A percentile compares a stretch with the other conserved stretches of the same genome.
These are phyloP conservation scores for Daldinia vernicosa DNA, from an alignment of 495 filamentous ascomycete species.

Conservation along the genomic window DNA sequence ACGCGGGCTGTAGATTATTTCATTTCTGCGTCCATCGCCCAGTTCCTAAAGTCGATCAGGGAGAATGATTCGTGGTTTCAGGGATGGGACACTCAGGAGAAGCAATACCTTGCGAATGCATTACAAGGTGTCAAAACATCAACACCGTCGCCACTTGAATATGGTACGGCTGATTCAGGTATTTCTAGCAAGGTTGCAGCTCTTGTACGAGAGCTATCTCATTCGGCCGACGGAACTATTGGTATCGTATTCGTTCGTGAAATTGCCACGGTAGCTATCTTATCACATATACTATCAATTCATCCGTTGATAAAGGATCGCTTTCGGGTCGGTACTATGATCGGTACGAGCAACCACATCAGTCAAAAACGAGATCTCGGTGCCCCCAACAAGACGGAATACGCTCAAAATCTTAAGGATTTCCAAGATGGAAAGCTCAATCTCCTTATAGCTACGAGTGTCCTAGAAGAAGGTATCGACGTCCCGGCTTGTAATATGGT, in stretches of 20 bases:
- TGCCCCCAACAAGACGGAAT: constrained; percentile 65
- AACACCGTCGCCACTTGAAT: constrained; percentile 34
- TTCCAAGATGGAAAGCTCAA: constrained; percentile 77
- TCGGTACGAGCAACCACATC: constrained; percentile 70
- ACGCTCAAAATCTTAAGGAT: constrained; percentile 68
- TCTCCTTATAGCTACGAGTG: constrained; percentile 82
- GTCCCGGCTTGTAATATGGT: constrained; percentile 85
- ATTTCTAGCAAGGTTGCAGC: constrained; percentile 63
- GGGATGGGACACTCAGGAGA: constrained; percentile 62
- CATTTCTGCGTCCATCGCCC: constrained; percentile 64
- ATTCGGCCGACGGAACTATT: constrained; percentile 59
- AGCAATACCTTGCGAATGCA: constrained; percentile 65
- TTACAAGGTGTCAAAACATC: constrained; percentile 57
- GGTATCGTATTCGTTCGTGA: constrained; percentile 85
- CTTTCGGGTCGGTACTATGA: constrained; percentile 71
- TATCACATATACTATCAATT: constrained; percentile 70
- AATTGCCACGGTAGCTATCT: constrained; percentile 71
- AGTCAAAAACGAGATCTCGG: constrained; percentile 63
- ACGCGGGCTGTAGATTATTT: constrained; percentile 77
- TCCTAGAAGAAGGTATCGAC: constrained; percentile 93
- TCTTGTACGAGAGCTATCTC: constrained; percentile 64
- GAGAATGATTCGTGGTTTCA: constrained; percentile 46
- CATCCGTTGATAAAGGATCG: constrained; percentile 65
- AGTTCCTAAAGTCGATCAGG: constrained; percentile 52
- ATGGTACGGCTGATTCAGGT: constrained; percentile 32